Percentiles rank a stretch among this genome's conserved stretches.
These are phyloP conservation scores for Debaryomyces tyrocola DNA, from an alignment of 805 yeast genomes.

Conservation along the genomic window DNA sequence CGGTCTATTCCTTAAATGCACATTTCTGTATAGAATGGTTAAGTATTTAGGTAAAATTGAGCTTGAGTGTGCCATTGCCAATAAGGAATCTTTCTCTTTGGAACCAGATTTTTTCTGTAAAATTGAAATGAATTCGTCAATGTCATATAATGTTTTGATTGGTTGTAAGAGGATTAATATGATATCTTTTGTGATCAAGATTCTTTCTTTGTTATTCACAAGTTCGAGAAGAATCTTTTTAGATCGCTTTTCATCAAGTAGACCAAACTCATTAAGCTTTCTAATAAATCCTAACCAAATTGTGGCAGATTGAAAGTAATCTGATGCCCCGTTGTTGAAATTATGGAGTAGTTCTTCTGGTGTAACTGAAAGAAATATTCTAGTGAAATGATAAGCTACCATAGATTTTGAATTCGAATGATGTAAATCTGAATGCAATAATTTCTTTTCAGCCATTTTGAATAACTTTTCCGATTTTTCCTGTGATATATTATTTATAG, in stretches of 20 bases:
- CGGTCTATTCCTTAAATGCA: conserved; percentile 4
- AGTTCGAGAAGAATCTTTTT: conserved; percentile 26
- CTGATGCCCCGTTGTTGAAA: conserved; percentile 30
- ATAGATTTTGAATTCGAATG: conserved; percentile 15
- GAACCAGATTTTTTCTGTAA: conserved; percentile 6
- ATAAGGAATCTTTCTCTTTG: not conserved
- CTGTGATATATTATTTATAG: conserved; percentile 22
- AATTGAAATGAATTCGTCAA: conserved; percentile 19
- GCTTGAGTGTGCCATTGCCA: conserved; percentile 14
- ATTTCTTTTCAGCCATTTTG: conserved; percentile 24
- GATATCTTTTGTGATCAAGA: conserved; percentile 34
- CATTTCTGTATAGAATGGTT: conserved; percentile 18
- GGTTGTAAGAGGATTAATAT: conserved; percentile 31
- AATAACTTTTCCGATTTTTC: conserved; percentile 28
- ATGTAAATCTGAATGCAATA: conserved; percentile 5
- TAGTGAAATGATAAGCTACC: conserved; percentile 21
- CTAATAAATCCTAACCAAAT: conserved; percentile 37
- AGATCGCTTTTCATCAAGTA: conserved; percentile 29
- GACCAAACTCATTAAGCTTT: conserved; percentile 30
- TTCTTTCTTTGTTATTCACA: conserved; percentile 14
- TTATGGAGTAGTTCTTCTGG: conserved; percentile 36
- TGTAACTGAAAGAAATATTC: conserved; percentile 25
- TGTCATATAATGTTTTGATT: conserved; percentile 19
- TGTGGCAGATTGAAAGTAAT: conserved; percentile 22
- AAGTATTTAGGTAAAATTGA: conserved; percentile 30